Conservation (phyloP, 768 basidiomycete genomes). For the Mrakia frigida region DNA sequence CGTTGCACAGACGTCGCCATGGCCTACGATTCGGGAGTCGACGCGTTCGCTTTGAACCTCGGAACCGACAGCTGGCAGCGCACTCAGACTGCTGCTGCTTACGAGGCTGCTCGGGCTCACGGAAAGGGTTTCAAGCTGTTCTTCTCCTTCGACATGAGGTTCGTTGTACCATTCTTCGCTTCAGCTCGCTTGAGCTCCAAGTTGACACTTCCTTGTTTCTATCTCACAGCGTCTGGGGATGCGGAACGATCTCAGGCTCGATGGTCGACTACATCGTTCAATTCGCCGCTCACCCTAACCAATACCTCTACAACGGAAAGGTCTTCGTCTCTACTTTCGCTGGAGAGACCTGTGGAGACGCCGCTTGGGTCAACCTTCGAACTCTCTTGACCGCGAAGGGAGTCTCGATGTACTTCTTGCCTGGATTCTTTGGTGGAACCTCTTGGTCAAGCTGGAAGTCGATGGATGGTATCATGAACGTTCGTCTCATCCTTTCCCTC, state of each 20-base stretch:
- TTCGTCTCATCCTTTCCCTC: slow-evolving; percentile 46
- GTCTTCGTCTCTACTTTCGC: slow-evolving; percentile 67
- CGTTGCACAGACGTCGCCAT: slow-evolving; percentile 27
- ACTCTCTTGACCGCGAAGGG: slow-evolving; percentile 8
- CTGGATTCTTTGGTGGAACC: slow-evolving; percentile 55
- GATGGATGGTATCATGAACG: slow-evolving; percentile 25
- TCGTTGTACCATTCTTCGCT: not conserved
- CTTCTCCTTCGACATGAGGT: slow-evolving; percentile 32
- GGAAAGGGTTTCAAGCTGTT: slow-evolving; percentile 31
- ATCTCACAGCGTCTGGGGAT: slow-evolving; percentile 24
- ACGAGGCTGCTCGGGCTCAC: slow-evolving; percentile 14
- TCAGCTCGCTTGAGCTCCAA: not conserved
- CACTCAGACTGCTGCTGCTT: slow-evolving; percentile 23
- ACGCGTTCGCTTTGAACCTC: slow-evolving; percentile 33
- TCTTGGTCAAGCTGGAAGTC: slow-evolving; percentile 16
- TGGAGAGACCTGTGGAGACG: slow-evolving; percentile 55
- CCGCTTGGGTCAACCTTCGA: slow-evolving; percentile 23
- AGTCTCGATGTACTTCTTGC: slow-evolving; percentile 10
- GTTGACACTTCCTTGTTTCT: not conserved
- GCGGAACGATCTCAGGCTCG: slow-evolving; percentile 9
- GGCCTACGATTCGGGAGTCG: slow-evolving; percentile 23
- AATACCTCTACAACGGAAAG: slow-evolving; percentile 54
- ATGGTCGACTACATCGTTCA: slow-evolving; percentile 50
- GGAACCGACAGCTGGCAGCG: slow-evolving; percentile 29
- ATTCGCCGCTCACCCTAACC: slow-evolving; percentile 57